These are phyloP conservation scores for Scytalidium lignicola DNA, from an alignment of 2,329 filamentous ascomycete species.

Conservation along the genomic window DNA sequence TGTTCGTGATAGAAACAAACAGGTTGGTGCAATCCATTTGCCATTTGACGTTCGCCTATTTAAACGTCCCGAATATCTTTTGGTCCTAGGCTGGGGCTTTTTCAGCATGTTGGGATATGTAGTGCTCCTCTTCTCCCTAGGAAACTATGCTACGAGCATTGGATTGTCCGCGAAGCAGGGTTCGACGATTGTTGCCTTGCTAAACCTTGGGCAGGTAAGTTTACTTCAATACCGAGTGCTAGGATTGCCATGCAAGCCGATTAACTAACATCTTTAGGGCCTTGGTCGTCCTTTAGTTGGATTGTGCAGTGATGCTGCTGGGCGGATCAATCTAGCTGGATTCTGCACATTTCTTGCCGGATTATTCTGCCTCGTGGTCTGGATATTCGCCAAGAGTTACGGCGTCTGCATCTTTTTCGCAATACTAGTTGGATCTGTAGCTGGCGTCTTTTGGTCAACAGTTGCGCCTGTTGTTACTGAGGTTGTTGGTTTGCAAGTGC, in stretches of 20 bases:
- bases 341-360: conserved; percentile 59
- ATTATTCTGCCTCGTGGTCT: conserved; percentile 63
- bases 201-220: conserved; percentile 55
- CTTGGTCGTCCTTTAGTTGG: conserved; percentile 69
- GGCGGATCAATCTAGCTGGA: conserved; percentile 68
- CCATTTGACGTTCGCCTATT: conserved; percentile 63
- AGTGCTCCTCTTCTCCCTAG: conserved; percentile 70
- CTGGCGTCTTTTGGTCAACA: conserved; percentile 67
- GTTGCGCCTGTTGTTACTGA: conserved; percentile 67
- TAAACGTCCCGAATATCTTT: conserved; percentile 53
- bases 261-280: conserved; percentile 29
- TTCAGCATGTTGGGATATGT: conserved; percentile 71
- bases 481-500: conserved; percentile 63
- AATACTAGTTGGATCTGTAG: conserved; percentile 59
- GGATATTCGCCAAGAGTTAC: conserved; percentile 62
- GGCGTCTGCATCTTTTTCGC: conserved; percentile 68
- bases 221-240: no score
- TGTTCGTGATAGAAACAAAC: conserved; percentile 66
- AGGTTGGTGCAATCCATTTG: conserved; percentile 60
- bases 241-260: no score
- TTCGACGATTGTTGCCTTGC: conserved; percentile 64
- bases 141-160: conserved; percentile 65
- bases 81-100: conserved; percentile 63
- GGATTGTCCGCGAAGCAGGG: conserved; percentile 64
- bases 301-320: conserved; percentile 63